Evolutionary conservation across 1,284 basidiomycete genomes (phyloP).

Genomic region (Ustilago shanxiensis): DNA sequence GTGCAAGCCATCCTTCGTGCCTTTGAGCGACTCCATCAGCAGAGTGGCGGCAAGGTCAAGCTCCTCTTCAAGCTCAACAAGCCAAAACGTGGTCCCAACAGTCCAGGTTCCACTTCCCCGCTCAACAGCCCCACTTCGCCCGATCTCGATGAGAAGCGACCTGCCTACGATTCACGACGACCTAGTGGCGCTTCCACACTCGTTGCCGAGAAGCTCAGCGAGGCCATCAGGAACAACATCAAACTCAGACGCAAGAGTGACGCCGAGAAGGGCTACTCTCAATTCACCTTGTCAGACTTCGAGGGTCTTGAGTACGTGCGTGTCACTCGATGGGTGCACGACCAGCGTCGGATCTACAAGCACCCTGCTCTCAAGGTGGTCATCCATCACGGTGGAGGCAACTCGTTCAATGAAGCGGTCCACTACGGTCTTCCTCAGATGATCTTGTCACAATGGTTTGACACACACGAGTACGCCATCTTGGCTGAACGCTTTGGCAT

Average conservation of each 20-base stretch:
- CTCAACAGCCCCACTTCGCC: constrained; percentile 10
- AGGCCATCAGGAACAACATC: constrained; percentile 30
- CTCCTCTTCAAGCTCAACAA: constrained; percentile 57
- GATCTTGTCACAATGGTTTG: constrained; percentile 62
- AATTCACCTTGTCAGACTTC: constrained; percentile 40
- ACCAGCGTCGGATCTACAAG: constrained; percentile 52
- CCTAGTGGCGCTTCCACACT: constrained; percentile 21
- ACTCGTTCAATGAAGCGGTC: constrained; percentile 67
- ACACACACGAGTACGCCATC: constrained; percentile 60
- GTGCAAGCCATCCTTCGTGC: constrained; percentile 52
- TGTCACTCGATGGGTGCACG: constrained; percentile 56
- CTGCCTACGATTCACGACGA: constrained; percentile 14
- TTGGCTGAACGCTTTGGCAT: constrained; percentile 51
- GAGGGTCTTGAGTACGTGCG: constrained; percentile 56
- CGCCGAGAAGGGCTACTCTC: constrained; percentile 39
- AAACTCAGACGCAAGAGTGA: constrained; percentile 30
- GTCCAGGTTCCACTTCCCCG: constrained; percentile 16
- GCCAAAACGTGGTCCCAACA: constrained; percentile 21
- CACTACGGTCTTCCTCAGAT: constrained; percentile 63
- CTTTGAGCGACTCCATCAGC: constrained; percentile 44
- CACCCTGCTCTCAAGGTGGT: constrained; percentile 59
- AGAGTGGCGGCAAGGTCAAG: constrained; percentile 38
- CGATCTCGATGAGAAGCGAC: constrained; percentile 22
- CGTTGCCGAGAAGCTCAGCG: constrained; percentile 31
- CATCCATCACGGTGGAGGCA: constrained; percentile 66